A percentile compares a stretch with the other conserved stretches of the same genome.
Conservation (phyloP, 176 grass and related monocot species). For the Raddia distichophylla region DNA sequence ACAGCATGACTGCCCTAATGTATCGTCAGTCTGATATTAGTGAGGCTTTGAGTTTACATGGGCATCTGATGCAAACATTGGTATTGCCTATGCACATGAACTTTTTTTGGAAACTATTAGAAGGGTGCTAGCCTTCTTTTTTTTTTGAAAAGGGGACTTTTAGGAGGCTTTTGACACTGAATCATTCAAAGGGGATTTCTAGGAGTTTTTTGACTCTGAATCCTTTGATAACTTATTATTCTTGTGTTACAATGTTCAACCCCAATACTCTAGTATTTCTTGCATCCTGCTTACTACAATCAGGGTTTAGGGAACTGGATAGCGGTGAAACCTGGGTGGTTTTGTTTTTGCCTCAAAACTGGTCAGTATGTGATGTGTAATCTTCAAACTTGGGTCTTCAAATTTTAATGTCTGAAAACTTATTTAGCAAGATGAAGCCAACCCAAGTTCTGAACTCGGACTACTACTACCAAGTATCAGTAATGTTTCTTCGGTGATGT, state of each 20-base stretch:
- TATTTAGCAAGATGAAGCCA: not conserved
- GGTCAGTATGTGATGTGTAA: not conserved
- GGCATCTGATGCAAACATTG: not conserved
- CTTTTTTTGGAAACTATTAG: not conserved
- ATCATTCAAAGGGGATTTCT: not conserved
- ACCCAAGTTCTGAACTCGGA: not conserved
- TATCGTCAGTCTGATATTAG: constrained; percentile 7
- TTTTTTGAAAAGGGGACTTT: not conserved
- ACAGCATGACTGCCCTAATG: not conserved
- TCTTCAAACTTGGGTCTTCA: not conserved
- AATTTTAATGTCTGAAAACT: not conserved
- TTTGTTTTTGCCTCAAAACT: not conserved
- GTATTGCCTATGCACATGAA: not conserved
- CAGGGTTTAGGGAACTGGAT: not conserved
- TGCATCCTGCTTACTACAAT: not conserved
- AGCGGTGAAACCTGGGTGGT: not conserved
- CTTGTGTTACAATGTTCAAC: not conserved
- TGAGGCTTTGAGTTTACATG: not conserved
- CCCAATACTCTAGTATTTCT: not conserved
- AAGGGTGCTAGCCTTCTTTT: not conserved
- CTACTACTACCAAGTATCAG: not conserved
- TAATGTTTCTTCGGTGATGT: not conserved
- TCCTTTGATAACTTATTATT: not conserved
- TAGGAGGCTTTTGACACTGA: not conserved
- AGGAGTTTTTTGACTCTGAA: not conserved